These are phyloP conservation scores for Pilasporangium apinafurcum DNA, from an alignment of 352 stramenopile species.

Conservation along the genomic window DNA sequence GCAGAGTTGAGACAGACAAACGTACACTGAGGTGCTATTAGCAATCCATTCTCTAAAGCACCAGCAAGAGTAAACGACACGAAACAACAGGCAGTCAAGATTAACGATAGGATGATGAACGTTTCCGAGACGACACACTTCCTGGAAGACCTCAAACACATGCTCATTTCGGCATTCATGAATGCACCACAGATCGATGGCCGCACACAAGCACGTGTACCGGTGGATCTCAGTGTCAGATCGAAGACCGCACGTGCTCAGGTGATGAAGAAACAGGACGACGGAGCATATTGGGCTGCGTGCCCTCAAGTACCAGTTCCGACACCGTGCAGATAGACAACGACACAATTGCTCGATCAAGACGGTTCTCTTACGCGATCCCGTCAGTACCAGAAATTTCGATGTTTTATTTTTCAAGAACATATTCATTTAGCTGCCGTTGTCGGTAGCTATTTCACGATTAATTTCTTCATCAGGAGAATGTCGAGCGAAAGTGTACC, in stretches of 20 bases:
- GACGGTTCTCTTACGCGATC: not conserved
- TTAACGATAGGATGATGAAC: not conserved
- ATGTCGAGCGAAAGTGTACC: too few species aligned
- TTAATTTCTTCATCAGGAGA: too few species aligned
- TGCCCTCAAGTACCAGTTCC: slow-evolving; percentile 47
- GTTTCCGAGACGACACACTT: slow-evolving; percentile 18
- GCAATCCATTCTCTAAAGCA: too few species aligned
- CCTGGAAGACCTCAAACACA: slow-evolving; percentile 44
- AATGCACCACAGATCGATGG: slow-evolving; percentile 69
- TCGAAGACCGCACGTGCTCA: slow-evolving; percentile 34
- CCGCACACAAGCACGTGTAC: slow-evolving; percentile 50
- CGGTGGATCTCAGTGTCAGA: slow-evolving; percentile 46
- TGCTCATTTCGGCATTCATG: slow-evolving; percentile 66
- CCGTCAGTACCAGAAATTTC: not conserved
- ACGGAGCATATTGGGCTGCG: slow-evolving; percentile 44
- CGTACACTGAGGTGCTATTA: too few species aligned
- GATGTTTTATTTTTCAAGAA: not conserved
- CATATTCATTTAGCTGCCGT: too few species aligned
- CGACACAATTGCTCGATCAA: not conserved
- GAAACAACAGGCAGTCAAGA: not conserved
- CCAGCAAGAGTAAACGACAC: slow-evolving; percentile 1
- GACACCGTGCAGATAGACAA: slow-evolving; percentile 9
- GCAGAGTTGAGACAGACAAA: too few species aligned
- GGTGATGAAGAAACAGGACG: slow-evolving; percentile 45
- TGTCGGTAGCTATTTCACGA: too few species aligned